Conservation (phyloP, 805 yeast species). For the Metschnikowia koreensis region DNA sequence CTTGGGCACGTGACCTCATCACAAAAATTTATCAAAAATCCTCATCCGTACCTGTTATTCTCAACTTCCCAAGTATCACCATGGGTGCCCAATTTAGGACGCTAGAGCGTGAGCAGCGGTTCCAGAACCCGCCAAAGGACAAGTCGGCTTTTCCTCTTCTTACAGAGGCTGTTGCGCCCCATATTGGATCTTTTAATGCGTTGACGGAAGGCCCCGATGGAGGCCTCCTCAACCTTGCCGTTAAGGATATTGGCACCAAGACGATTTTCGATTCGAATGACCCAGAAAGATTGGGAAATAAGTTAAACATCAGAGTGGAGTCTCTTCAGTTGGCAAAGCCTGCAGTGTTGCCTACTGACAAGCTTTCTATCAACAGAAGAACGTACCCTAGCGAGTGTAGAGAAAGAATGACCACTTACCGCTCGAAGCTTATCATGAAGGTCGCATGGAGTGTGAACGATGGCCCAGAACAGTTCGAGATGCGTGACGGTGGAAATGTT, state of each 20-base stretch:
- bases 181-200: slow-evolving; percentile 94
- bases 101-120: slow-evolving; percentile 81
- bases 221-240: slow-evolving; percentile 81
- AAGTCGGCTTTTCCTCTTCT: slow-evolving; percentile 78
- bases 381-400: slow-evolving; percentile 80
- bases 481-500: slow-evolving; percentile 85
- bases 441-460: slow-evolving; percentile 85
- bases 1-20: slow-evolving; percentile 19
- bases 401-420: slow-evolving; percentile 83
- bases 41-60: slow-evolving; percentile 1
- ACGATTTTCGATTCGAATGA: slow-evolving; percentile 82
- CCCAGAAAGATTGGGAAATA: slow-evolving; percentile 74
- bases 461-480: slow-evolving; percentile 76
- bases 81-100: slow-evolving; percentile 70
- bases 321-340: slow-evolving; percentile 87
- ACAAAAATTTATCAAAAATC: slow-evolving; percentile 18
- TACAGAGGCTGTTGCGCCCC: slow-evolving; percentile 90
- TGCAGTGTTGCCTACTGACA: slow-evolving; percentile 65
- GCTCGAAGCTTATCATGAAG: slow-evolving; percentile 74
- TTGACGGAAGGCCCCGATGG: slow-evolving; percentile 85
- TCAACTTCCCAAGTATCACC: slow-evolving; percentile 8
- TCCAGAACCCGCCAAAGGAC: slow-evolving; percentile 86
- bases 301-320: slow-evolving; percentile 79
- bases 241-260: slow-evolving; percentile 82
- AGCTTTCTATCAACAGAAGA: slow-evolving; percentile 71